Conservation (phyloP, 768 basidiomycete species). For the Tylopilus plumbeoviolaceoides region DNA sequence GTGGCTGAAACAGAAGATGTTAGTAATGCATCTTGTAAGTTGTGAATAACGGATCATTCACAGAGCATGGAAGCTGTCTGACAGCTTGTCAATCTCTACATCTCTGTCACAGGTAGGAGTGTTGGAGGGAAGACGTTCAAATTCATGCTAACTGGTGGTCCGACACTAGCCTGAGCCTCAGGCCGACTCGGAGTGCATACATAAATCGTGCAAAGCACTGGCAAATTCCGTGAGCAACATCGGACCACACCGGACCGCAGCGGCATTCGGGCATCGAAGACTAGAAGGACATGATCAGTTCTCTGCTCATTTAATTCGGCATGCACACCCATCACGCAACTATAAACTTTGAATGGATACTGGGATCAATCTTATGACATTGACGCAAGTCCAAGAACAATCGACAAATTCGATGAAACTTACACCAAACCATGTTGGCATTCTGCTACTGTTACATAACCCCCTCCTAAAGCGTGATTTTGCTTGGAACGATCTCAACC, state of each 20-base stretch:
- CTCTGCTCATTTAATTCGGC: no score
- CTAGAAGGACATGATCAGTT: background rate
- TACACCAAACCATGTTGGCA: background rate
- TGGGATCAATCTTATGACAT: background rate
- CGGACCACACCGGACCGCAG: no score
- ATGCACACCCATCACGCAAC: background rate
- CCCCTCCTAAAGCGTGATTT: constrained; percentile 21
- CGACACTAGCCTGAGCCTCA: rapidly evolving
- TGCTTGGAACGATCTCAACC: constrained; percentile 51
- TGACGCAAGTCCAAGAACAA: background rate
- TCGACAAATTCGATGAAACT: constrained; percentile 2
- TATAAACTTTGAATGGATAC: background rate
- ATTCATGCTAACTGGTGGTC: background rate
- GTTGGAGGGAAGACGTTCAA: background rate
- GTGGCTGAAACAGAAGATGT: background rate
- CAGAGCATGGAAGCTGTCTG: background rate
- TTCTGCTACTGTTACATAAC: background rate
- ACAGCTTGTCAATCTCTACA: background rate
- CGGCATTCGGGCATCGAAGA: no score
- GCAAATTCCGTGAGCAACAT: no score
- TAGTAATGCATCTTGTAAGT: background rate
- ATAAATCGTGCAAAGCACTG: no score
- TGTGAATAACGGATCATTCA: background rate
- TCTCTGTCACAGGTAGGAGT: background rate
- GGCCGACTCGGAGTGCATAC: no score